Conservation (phyloP, 768 basidiomycete genomes). For the Russula dissimulans region DNA sequence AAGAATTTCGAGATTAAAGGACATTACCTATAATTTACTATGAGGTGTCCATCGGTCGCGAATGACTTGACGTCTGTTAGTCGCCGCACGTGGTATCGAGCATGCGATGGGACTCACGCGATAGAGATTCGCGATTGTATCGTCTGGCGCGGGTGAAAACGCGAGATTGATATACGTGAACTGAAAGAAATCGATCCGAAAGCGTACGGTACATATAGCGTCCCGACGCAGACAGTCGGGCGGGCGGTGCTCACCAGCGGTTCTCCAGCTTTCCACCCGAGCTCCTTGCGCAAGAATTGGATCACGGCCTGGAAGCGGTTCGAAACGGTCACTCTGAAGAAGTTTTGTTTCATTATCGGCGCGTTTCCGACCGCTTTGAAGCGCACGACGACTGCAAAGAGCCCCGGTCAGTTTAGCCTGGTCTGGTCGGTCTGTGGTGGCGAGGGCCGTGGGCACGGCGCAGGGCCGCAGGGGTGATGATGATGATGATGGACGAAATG, state of each 20-base stretch:
- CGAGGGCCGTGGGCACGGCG: no score
- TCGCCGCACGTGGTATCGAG: not conserved
- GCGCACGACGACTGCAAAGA: slow-evolving; percentile 71
- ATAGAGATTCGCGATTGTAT: slow-evolving; percentile 61
- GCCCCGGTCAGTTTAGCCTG: not conserved
- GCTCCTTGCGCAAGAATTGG: slow-evolving; percentile 81
- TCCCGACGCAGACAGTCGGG: not conserved
- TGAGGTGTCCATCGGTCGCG: slow-evolving; percentile 52
- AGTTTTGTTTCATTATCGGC: slow-evolving; percentile 98
- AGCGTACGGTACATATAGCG: not conserved
- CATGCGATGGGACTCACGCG: slow-evolving; percentile 34
- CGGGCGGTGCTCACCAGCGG: slow-evolving; percentile 53
- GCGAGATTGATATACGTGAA: slow-evolving; percentile 74
- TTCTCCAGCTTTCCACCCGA: slow-evolving; percentile 80
- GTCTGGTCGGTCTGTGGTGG: no score
- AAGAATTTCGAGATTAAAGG: not conserved
- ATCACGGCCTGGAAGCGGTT: slow-evolving; percentile 95
- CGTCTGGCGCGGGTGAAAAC: slow-evolving; percentile 70
- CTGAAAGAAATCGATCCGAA: slow-evolving; percentile 26
- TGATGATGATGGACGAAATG: no score
- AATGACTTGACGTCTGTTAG: slow-evolving; percentile 36
- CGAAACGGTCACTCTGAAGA: slow-evolving; percentile 93
- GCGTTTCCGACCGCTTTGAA: slow-evolving; percentile 98
- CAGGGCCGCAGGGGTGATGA: no score
- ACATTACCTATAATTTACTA: slow-evolving; percentile 55